A percentile compares a stretch with the other conserved stretches of the same genome.
phyloP scores from a whole-genome alignment of 176 grass and related monocot genomes.

The Miscanthus lutarioriparius region DNA sequence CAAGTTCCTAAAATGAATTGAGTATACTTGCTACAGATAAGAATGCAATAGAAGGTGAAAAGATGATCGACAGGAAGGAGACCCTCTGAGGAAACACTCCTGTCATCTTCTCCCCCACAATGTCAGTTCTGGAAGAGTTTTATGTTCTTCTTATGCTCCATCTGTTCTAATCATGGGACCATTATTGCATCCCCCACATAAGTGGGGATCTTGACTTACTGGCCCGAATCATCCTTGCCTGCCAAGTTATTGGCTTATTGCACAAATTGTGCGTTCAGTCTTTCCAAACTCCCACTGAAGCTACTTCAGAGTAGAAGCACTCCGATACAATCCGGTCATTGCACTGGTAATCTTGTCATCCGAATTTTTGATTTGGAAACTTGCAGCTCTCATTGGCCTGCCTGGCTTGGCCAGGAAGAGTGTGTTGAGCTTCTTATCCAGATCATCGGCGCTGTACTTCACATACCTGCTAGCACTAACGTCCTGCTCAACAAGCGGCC shows the following conservation, averaged over 20 bases:
- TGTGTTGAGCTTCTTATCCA: constrained; percentile 75
- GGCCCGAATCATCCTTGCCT: constrained; percentile 7
- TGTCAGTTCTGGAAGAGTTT: constrained; percentile 35
- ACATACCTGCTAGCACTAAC: constrained; percentile 64
- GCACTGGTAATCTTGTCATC: constrained; percentile 62
- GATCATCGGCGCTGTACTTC: constrained; percentile 59
- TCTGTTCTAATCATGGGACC: constrained; percentile 24
- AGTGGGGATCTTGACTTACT: constrained; percentile 4
- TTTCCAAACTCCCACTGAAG: constrained; percentile 7
- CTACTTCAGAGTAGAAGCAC: constrained; percentile 70
- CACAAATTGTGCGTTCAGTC: constrained; percentile 28
- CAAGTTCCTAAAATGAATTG: constrained; percentile 46
- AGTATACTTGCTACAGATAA: constrained; percentile 37
- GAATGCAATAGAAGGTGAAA: constrained; percentile 34
- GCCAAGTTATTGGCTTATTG: constrained; percentile 40
- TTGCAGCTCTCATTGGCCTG: constrained; percentile 52
- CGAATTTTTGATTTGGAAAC: constrained; percentile 68
- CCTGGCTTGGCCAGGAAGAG: constrained; percentile 67
- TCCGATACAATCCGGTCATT: constrained; percentile 65
- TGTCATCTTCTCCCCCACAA: constrained; percentile 34
- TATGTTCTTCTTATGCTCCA: constrained; percentile 38
- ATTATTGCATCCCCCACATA: constrained; percentile 7
- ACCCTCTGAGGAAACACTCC: constrained; percentile 11
- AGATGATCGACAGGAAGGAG: constrained; percentile 6
- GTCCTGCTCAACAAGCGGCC: constrained; percentile 86